A percentile compares a stretch with the other conserved stretches of the same genome.
These are phyloP conservation scores for Hymenoscyphus salicellus DNA, from an alignment of 2,329 filamentous ascomycete genomes.

Conservation along the genomic window DNA sequence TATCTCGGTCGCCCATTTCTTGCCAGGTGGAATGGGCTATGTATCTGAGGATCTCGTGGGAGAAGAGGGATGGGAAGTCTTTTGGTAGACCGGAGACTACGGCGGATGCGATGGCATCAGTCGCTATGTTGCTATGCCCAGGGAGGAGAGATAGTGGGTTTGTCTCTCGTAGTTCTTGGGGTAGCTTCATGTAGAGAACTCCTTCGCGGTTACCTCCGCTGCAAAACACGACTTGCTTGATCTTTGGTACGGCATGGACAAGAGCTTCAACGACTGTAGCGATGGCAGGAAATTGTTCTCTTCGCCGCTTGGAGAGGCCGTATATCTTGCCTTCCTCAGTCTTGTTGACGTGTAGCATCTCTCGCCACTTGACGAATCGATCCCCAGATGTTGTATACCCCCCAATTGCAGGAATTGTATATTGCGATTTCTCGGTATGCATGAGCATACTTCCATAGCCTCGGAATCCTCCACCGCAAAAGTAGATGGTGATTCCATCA, in stretches of 20 bases:
- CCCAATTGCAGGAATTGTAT: slow-evolving; percentile 80
- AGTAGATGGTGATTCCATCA: slow-evolving; percentile 67
- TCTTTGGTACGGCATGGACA: slow-evolving; percentile 63
- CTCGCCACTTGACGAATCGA: slow-evolving; percentile 55
- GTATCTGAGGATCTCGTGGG: slow-evolving; percentile 43
- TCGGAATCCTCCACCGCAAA: slow-evolving; percentile 86
- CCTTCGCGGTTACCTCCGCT: slow-evolving; percentile 86
- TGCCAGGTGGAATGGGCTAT: slow-evolving; percentile 52
- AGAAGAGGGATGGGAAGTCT: slow-evolving; percentile 40
- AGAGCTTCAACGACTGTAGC: slow-evolving; percentile 76
- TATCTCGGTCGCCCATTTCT: slow-evolving; percentile 47
- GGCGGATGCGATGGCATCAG: slow-evolving; percentile 32
- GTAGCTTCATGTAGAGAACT: slow-evolving; percentile 69
- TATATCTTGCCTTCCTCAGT: slow-evolving; percentile 58
- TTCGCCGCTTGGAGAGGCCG: slow-evolving; percentile 75
- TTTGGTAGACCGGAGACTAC: slow-evolving; percentile 23
- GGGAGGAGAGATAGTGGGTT: slow-evolving; percentile 57
- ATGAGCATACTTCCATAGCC: slow-evolving; percentile 90
- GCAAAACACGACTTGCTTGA: slow-evolving; percentile 77
- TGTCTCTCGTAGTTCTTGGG: slow-evolving; percentile 55
- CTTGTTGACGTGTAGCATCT: slow-evolving; percentile 52
- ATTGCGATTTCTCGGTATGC: slow-evolving; percentile 69
- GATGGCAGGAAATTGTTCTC: slow-evolving; percentile 80
- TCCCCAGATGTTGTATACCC: slow-evolving; percentile 65
- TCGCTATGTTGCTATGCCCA: slow-evolving; percentile 36